Conservation (phyloP, 352 stramenopile genomes). For the Pythium diclinum region DNA sequence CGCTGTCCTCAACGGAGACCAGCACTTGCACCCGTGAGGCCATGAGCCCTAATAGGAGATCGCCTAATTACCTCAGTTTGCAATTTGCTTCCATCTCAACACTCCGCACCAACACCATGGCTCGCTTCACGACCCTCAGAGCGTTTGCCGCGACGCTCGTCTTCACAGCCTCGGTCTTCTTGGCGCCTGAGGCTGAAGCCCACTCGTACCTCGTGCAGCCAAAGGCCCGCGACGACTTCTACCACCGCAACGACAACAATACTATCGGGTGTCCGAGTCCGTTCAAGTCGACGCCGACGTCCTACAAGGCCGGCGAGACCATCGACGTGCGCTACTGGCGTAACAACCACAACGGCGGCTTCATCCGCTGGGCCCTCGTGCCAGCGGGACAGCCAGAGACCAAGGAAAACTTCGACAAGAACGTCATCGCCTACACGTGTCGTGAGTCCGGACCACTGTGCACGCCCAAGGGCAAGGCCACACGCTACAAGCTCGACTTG, state of each 20-base stretch:
- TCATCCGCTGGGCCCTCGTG: constrained; percentile 28
- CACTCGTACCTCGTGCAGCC: neutral
- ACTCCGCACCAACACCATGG: neutral
- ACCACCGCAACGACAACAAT: neutral
- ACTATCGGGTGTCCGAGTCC: neutral
- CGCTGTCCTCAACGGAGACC: neutral
- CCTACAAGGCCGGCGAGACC: constrained; percentile 10
- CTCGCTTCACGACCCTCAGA: neutral
- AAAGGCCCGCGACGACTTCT: neutral
- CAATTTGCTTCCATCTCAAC: neutral
- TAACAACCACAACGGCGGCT: constrained; percentile 31
- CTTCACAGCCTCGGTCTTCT: neutral
- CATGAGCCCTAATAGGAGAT: neutral
- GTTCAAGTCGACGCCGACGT: neutral
- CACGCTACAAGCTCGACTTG: constrained; percentile 5
- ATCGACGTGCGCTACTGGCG: constrained; percentile 30
- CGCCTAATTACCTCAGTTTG: neutral
- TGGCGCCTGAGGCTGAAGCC: neutral
- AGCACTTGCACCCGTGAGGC: neutral
- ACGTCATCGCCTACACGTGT: constrained; percentile 27
- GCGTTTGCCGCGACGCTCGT: neutral
- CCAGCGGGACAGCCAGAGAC: constrained; percentile 20
- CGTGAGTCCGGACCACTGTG: constrained; percentile 24
- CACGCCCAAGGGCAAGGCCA: constrained; percentile 1
- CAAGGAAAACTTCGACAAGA: constrained; percentile 27